Conservation (phyloP, 2,329 filamentous ascomycete genomes). For the Pseudocercospora cruenta region DNA sequence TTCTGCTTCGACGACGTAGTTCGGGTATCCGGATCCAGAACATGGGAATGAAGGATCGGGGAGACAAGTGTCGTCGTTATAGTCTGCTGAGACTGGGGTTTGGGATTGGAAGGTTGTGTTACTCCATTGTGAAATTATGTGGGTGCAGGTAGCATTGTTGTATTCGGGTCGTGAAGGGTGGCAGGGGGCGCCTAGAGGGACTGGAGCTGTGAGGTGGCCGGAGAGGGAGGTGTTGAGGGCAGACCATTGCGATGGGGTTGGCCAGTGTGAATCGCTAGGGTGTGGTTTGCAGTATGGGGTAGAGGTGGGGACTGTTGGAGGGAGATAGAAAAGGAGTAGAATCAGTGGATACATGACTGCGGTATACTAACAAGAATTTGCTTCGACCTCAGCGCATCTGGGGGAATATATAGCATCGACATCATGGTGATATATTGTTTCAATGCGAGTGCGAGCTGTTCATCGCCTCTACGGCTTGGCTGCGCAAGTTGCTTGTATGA, state of each 20-base stretch:
- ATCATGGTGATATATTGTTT: not conserved
- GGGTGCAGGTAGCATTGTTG: constrained; percentile 13
- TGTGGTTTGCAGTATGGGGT: not conserved
- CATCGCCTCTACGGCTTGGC: not conserved
- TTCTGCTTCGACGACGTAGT: constrained; percentile 14
- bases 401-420: not conserved
- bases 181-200: constrained; percentile 58
- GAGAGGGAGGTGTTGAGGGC: constrained; percentile 56
- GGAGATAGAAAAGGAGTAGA: not conserved
- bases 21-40: constrained; percentile 15
- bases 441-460: not conserved
- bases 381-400: not conserved
- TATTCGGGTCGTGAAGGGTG: constrained; percentile 42
- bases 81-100: constrained; percentile 12
- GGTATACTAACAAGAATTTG: too few species aligned
- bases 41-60: constrained; percentile 13
- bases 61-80: constrained; percentile 23
- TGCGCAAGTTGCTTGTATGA: not conserved
- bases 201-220: constrained; percentile 56
- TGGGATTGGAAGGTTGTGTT: constrained; percentile 17
- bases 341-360: not conserved
- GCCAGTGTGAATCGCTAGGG: constrained; percentile 49
- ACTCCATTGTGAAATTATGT: constrained; percentile 9
- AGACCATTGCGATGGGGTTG: constrained; percentile 51
- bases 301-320: not conserved